These are phyloP conservation scores for Cenchrus purpureus DNA, from an alignment of 176 grass and related monocot genomes.

Conservation along the genomic window DNA sequence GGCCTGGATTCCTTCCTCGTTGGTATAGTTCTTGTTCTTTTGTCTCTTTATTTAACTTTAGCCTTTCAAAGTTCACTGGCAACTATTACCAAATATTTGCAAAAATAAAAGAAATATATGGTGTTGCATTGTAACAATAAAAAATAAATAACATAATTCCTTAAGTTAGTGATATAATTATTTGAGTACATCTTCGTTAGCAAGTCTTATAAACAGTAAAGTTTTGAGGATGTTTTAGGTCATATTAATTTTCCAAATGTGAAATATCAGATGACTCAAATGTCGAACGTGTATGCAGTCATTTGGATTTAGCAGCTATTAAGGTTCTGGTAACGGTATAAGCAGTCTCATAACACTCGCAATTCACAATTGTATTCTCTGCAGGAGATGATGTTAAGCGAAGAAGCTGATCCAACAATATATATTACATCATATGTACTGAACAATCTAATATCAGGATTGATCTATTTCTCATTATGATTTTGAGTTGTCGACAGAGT, in stretches of 20 bases:
- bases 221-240: constrained; percentile 12
- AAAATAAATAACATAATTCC: no score
- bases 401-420: constrained; percentile 94
- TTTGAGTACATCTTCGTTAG: no score
- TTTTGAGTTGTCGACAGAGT: background rate
- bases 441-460: constrained; percentile 6
- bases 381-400: constrained; percentile 94
- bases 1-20: constrained; percentile 94
- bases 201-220: background rate
- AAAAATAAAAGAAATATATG: no score
- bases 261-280: background rate
- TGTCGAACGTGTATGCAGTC: constrained; percentile 1
- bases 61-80: background rate
- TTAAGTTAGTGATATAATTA: no score
- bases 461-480: background rate
- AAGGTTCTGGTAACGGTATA: constrained; percentile 2
- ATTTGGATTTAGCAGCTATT: constrained; percentile 6
- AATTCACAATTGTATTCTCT: constrained; percentile 29
- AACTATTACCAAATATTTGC: no score
- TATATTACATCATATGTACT: constrained; percentile 81
- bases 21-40: constrained; percentile 52
- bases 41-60: background rate
- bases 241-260: background rate
- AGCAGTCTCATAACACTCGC: background rate
- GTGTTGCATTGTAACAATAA: no score